Evolutionary conservation across 192 early-diverging fungal species (phyloP).

Genomic region (Coemansia sp.): DNA sequence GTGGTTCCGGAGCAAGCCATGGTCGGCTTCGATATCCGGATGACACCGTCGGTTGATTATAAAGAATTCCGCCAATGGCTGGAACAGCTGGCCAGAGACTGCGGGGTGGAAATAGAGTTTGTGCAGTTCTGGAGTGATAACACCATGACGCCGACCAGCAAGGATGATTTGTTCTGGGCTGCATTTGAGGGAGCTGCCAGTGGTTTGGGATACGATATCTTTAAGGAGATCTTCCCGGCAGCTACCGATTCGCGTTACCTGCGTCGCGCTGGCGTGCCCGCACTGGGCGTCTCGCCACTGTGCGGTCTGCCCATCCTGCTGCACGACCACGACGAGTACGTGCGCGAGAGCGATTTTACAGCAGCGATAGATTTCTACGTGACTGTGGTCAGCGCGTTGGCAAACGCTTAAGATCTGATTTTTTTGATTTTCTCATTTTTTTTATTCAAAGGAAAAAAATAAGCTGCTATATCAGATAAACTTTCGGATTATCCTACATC

Average conservation of each 20-base stretch:
- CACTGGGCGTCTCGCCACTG: conserved; percentile 82
- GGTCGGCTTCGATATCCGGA: conserved; percentile 75
- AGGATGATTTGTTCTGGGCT: conserved; percentile 66
- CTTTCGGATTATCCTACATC: conserved; percentile 12
- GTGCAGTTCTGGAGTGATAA: conserved; percentile 64
- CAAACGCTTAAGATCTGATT: conserved; percentile 36
- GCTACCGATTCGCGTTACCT: conserved; percentile 80
- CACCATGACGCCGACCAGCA: conserved; percentile 56
- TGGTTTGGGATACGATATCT: conserved; percentile 56
- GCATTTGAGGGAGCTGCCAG: conserved; percentile 60
- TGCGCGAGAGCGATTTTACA: conserved; percentile 72
- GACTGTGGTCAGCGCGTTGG: conserved; percentile 60
- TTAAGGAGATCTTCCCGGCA: conserved; percentile 82
- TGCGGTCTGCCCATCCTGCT: conserved; percentile 74
- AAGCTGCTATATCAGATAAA: not conserved
- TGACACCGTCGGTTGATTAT: conserved; percentile 69
- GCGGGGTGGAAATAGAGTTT: conserved; percentile 64
- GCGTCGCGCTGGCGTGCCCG: conserved; percentile 72
- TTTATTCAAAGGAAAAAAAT: too few species aligned
- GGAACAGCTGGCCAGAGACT: conserved; percentile 23
- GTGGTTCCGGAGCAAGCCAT: conserved; percentile 73
- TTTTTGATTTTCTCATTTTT: too few species aligned
- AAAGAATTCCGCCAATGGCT: conserved; percentile 56
- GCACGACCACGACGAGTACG: conserved; percentile 85
- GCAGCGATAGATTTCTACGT: conserved; percentile 76